These are phyloP conservation scores for Zelonia costaricensis DNA, from an alignment of 208 protist species.

Conservation along the genomic window DNA sequence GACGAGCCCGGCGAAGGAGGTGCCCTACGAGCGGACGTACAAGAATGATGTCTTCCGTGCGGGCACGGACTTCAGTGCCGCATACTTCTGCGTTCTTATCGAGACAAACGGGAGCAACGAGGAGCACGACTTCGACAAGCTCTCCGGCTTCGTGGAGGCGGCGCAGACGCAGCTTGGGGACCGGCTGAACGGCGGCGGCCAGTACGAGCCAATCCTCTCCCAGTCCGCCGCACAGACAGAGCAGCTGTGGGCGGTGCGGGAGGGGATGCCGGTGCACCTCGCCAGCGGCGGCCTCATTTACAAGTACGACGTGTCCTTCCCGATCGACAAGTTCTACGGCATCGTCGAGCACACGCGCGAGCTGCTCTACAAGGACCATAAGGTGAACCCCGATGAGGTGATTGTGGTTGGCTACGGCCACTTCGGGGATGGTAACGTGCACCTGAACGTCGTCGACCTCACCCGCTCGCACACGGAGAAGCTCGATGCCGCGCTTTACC, in stretches of 20 bases:
- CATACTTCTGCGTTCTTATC: conserved; percentile 91
- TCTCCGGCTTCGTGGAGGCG: conserved; percentile 51
- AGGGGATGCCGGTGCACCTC: conserved; percentile 68
- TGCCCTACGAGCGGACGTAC: conserved; percentile 45
- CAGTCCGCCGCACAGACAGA: conserved; percentile 55
- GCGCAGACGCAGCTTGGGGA: conserved; percentile 42
- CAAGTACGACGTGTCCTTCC: conserved; percentile 87
- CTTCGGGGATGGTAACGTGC: conserved; percentile 97
- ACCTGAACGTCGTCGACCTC: conserved; percentile 93
- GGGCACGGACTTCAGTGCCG: conserved; percentile 42
- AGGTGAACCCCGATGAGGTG: conserved; percentile 60
- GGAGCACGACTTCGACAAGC: conserved; percentile 89
- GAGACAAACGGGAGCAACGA: conserved; percentile 94
- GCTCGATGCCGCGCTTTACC: conserved; percentile 59
- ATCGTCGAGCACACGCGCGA: conserved; percentile 79
- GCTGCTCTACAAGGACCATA: conserved; percentile 49
- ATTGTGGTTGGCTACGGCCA: conserved; percentile 95
- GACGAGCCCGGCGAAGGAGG: conserved; percentile 39
- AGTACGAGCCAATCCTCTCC: conserved; percentile 60
- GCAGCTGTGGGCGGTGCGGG: conserved; percentile 71
- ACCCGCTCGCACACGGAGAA: conserved; percentile 47
- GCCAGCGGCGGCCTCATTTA: conserved; percentile 55
- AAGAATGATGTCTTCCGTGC: conserved; percentile 49
- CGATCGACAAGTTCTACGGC: conserved; percentile 75
- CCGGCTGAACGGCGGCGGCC: conserved; percentile 33